These are phyloP conservation scores for Apiospora kogelbergensis DNA, from an alignment of 2,329 filamentous ascomycete species.

Conservation along the genomic window DNA sequence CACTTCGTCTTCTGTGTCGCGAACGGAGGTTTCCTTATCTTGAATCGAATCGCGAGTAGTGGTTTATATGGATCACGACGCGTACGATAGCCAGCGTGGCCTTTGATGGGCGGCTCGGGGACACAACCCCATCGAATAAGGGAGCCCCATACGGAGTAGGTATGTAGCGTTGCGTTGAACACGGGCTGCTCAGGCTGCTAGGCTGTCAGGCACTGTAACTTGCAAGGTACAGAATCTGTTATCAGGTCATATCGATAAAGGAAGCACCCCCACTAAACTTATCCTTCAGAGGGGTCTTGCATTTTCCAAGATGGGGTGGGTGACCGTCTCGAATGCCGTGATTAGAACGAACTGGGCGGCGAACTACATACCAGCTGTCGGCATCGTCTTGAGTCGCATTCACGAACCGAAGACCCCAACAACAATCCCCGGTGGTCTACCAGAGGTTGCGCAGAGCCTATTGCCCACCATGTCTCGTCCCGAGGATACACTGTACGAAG, in stretches of 20 bases:
- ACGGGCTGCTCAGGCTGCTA: not conserved
- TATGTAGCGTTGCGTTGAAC: not conserved
- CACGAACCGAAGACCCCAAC: not conserved
- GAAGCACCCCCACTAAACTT: not conserved
- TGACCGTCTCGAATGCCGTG: not conserved
- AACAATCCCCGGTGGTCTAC: not conserved
- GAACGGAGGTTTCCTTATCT: conserved; percentile 4
- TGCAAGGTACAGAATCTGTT: not conserved
- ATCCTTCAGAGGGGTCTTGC: conserved; percentile 4
- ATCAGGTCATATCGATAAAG: not conserved
- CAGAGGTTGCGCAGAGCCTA: not conserved
- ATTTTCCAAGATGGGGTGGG: not conserved
- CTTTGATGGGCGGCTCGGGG: not conserved
- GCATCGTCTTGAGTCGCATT: not conserved
- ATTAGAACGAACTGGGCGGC: not conserved
- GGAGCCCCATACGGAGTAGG: not conserved
- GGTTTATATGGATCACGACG: conserved; percentile 1
- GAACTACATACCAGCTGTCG: not conserved
- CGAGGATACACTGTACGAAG: conserved; percentile 82
- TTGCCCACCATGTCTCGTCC: conserved; percentile 82
- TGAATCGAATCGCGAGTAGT: not conserved
- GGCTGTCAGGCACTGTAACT: no score
- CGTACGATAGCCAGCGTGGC: conserved; percentile 5
- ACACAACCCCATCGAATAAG: not conserved
- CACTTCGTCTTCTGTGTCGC: not conserved